Evolutionary conservation across 306 rosid genomes (phyloP).

Genomic region (Acacia melanoxylon): DNA sequence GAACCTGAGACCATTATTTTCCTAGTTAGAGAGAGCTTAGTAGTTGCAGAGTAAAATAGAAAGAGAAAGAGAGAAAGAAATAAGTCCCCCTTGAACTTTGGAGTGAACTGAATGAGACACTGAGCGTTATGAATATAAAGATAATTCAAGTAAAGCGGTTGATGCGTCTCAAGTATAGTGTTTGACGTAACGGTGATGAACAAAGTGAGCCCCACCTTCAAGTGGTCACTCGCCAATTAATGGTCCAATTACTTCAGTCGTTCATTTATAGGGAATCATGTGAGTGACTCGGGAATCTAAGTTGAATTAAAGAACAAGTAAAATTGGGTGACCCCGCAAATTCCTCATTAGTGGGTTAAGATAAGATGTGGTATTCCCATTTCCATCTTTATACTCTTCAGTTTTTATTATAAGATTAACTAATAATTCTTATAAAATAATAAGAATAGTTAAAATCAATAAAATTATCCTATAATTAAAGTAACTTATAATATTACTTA

Average conservation of each 20-base stretch:
- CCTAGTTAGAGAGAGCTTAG: neutral
- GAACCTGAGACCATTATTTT: slow-evolving; percentile 61
- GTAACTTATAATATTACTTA: too few species aligned
- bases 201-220: neutral
- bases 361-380: neutral
- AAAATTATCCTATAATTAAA: too few species aligned
- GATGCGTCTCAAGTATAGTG: slow-evolving; percentile 6
- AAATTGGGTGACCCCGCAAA: neutral
- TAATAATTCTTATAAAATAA: too few species aligned
- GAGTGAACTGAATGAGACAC: slow-evolving; percentile 11
- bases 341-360: neutral
- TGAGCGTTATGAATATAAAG: neutral
- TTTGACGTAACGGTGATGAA: slow-evolving; percentile 31
- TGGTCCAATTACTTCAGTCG: neutral
- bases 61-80: neutral
- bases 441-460: too few species aligned
- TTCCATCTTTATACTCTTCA: neutral
- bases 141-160: slow-evolving; percentile 42
- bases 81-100: slow-evolving; percentile 27
- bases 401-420: too few species aligned
- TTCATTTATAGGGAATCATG: neutral
- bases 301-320: slow-evolving; percentile 20
- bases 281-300: neutral
- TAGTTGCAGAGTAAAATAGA: slow-evolving; percentile 14
- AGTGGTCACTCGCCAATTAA: slow-evolving; percentile 26